phyloP scores from a whole-genome alignment of 495 filamentous ascomycete genomes.

The Margaritispora aquatica region DNA sequence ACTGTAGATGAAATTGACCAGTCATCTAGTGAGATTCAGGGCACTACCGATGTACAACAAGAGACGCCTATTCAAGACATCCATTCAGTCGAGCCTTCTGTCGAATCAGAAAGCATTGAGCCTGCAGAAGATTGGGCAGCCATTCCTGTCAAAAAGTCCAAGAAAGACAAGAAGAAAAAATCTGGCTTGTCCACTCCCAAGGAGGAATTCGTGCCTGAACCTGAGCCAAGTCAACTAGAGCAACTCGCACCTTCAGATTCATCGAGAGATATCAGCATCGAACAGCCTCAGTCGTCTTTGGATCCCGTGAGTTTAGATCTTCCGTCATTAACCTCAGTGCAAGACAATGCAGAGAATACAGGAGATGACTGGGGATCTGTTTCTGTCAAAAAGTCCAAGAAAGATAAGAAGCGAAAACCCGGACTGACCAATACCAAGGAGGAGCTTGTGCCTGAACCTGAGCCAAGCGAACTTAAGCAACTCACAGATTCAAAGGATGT shows the following conservation, averaged over 20 bases:
- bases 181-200: constrained; percentile 4
- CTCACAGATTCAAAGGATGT: neutral
- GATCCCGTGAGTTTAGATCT: neutral
- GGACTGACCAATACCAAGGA: neutral
- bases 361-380: constrained; percentile 12
- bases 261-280: neutral
- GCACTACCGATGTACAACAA: neutral
- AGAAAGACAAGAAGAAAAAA: constrained; percentile 18
- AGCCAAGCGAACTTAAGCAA: neutral
- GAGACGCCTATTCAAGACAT: neutral
- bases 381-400: constrained; percentile 20
- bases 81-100: neutral
- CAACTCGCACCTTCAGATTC: neutral
- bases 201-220: neutral
- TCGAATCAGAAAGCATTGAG: neutral
- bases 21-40: neutral
- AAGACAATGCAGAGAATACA: constrained; percentile 16
- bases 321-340: neutral
- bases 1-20: neutral
- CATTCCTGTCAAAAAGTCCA: constrained; percentile 12
- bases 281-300: neutral
- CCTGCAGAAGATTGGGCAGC: constrained; percentile 6
- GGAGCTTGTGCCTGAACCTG: neutral
- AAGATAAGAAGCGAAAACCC: constrained; percentile 22
- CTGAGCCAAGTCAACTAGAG: neutral